Percentiles rank a stretch among this genome's conserved stretches.
Conservation (phyloP, 2,329 filamentous ascomycete species). For the Arthrobotrys pseudoclavata region DNA sequence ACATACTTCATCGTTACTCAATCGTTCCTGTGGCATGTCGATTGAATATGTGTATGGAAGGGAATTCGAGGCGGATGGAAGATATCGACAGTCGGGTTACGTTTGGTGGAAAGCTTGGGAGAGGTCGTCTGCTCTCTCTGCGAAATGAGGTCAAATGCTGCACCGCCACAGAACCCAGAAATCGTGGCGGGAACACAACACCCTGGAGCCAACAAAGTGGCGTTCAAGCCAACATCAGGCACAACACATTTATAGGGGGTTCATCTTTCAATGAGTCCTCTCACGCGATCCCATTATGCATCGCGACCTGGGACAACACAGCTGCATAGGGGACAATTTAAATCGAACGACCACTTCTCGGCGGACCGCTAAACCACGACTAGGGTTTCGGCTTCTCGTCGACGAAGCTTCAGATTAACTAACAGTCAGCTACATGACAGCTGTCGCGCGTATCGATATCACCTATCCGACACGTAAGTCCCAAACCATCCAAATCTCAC, state of each 20-base stretch:
- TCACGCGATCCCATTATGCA: no score
- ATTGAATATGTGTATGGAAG: constrained; percentile 4
- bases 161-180: constrained; percentile 22
- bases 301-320: no score
- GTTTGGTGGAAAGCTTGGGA: constrained; percentile 2
- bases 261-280: neutral
- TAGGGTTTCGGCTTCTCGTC: no score
- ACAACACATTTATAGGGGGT: constrained; percentile 27
- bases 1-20: constrained; percentile 75
- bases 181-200: neutral
- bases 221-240: neutral
- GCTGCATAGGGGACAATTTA: no score
- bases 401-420: no score
- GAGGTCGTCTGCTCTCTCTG: constrained; percentile 7
- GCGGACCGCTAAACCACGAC: no score
- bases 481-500: neutral
- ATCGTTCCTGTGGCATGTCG: constrained; percentile 69
- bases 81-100: neutral
- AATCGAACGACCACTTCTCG: no score
- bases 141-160: constrained; percentile 31
- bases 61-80: no score
- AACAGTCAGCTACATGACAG: no score
- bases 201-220: constrained; percentile 34
- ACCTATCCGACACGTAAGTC: neutral
- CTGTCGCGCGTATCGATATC: no score